Evolutionary conservation across 768 basidiomycete genomes (phyloP).

Genomic region (Macrocybe gigantea): DNA sequence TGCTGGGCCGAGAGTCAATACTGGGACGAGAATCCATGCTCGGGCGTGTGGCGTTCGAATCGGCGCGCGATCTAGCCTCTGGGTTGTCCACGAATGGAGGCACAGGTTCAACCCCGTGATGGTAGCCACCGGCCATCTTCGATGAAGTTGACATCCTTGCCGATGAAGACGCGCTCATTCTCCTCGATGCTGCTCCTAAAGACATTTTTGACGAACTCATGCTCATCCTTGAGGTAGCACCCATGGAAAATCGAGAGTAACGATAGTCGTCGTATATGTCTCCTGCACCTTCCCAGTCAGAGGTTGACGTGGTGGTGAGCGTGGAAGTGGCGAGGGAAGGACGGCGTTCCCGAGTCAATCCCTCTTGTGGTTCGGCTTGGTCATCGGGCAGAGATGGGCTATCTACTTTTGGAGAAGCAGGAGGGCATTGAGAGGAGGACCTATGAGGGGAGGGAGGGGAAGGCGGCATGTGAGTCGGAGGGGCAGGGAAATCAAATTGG

Average conservation of each 20-base stretch:
- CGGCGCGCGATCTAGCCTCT: slow-evolving; percentile 4
- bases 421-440: not conserved
- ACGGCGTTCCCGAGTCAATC: slow-evolving; percentile 9
- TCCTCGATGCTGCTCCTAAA: slow-evolving; percentile 1
- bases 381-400: not conserved
- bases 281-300: slow-evolving; percentile 61
- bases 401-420: slow-evolving; percentile 10
- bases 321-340: slow-evolving; percentile 25
- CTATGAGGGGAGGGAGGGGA: not conserved
- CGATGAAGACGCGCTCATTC: not conserved
- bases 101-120: not conserved
- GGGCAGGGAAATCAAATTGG: slow-evolving; percentile 8
- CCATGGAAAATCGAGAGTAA: slow-evolving; percentile 58
- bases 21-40: not conserved
- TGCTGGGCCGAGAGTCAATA: slow-evolving; percentile 1
- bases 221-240: slow-evolving; percentile 28
- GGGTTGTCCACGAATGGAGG: slow-evolving; percentile 9
- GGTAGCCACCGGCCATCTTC: not conserved
- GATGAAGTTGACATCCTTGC: slow-evolving; percentile 1
- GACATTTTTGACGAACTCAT: not conserved
- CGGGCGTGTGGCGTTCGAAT: not conserved
- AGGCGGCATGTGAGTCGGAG: slow-evolving; percentile 6
- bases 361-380: not conserved
- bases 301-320: slow-evolving; percentile 19
- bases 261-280: slow-evolving; percentile 82